phyloP scores from a whole-genome alignment of 2,329 filamentous ascomycete species.

The Colletotrichum paranaense region DNA sequence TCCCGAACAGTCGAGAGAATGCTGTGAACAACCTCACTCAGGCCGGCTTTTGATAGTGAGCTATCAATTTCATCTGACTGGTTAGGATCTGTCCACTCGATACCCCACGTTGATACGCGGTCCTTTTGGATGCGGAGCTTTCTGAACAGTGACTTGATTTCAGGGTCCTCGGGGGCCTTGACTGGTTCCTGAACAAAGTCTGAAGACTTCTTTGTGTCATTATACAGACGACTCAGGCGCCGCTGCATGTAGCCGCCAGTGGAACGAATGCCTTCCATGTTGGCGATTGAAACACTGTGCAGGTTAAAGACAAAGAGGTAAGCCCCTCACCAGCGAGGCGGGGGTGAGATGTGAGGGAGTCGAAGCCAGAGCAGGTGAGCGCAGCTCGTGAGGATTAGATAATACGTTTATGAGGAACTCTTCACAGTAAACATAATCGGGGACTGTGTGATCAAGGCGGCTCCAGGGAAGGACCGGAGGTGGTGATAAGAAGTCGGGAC shows the following conservation, averaged over 20 bases:
- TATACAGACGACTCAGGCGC: slow-evolving; percentile 78
- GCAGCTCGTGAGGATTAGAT: not conserved
- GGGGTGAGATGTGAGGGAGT: not conserved
- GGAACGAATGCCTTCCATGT: slow-evolving; percentile 64
- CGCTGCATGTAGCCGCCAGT: slow-evolving; percentile 67
- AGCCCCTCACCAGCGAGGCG: slow-evolving; percentile 22
- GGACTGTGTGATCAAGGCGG: not conserved
- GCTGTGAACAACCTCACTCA: slow-evolving; percentile 81
- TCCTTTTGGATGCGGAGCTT: slow-evolving; percentile 86
- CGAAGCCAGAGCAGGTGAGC: not conserved
- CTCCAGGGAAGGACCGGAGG: not conserved
- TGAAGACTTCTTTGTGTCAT: slow-evolving; percentile 83
- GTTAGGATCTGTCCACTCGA: slow-evolving; percentile 81
- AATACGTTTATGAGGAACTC: not conserved
- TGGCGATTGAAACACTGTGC: not conserved
- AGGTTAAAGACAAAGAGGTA: slow-evolving; percentile 7
- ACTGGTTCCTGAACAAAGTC: slow-evolving; percentile 76
- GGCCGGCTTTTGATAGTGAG: slow-evolving; percentile 76
- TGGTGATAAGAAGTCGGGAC: slow-evolving; percentile 15
- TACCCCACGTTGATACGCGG: slow-evolving; percentile 80
- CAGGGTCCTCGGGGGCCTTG: slow-evolving; percentile 73
- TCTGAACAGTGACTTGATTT: slow-evolving; percentile 77
- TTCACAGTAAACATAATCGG: slow-evolving; percentile 21
- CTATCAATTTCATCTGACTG: slow-evolving; percentile 78
- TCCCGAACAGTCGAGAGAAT: slow-evolving; percentile 86